Percentiles rank a stretch among this genome's conserved stretches.
Evolutionary conservation across 345 rosid species (phyloP).

Genomic region (Anacardium occidentale): DNA sequence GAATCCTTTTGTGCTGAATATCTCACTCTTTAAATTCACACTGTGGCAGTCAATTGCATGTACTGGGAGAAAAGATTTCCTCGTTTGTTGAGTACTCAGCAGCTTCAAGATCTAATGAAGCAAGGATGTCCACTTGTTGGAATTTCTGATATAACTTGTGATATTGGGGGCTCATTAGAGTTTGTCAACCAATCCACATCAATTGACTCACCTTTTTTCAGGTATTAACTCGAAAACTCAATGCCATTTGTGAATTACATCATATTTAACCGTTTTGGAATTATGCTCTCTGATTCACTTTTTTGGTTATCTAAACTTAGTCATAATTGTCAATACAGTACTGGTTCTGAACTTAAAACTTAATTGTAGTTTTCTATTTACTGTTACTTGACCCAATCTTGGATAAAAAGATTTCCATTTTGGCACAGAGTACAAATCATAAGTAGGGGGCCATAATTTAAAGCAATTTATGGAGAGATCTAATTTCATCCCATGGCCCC

Average conservation of each 20-base stretch:
- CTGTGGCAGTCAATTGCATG: constrained; percentile 80
- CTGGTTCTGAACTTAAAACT: not conserved
- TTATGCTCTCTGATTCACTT: not conserved
- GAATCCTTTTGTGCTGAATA: not conserved
- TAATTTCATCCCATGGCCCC: not conserved
- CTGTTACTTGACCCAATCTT: not conserved
- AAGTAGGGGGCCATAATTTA: not conserved
- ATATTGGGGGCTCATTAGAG: constrained; percentile 81
- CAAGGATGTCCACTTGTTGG: constrained; percentile 83
- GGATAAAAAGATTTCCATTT: too few species aligned
- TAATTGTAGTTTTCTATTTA: not conserved
- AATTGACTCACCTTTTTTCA: constrained; percentile 84
- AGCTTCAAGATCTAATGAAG: constrained; percentile 57
- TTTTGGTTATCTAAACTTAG: not conserved
- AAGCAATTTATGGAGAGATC: not conserved
- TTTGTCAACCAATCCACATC: constrained; percentile 70
- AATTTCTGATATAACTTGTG: constrained; percentile 88
- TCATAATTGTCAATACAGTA: not conserved
- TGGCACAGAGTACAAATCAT: too few species aligned
- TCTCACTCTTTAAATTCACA: constrained; percentile 14
- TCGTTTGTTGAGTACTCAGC: constrained; percentile 59
- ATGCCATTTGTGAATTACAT: constrained; percentile 7
- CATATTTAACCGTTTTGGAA: not conserved
- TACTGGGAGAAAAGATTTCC: constrained; percentile 97
- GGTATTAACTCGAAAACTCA: constrained; percentile 37